Evolutionary conservation across 2,329 filamentous ascomycete genomes (phyloP).

Genomic region (Chaetomiaceae sp.): DNA sequence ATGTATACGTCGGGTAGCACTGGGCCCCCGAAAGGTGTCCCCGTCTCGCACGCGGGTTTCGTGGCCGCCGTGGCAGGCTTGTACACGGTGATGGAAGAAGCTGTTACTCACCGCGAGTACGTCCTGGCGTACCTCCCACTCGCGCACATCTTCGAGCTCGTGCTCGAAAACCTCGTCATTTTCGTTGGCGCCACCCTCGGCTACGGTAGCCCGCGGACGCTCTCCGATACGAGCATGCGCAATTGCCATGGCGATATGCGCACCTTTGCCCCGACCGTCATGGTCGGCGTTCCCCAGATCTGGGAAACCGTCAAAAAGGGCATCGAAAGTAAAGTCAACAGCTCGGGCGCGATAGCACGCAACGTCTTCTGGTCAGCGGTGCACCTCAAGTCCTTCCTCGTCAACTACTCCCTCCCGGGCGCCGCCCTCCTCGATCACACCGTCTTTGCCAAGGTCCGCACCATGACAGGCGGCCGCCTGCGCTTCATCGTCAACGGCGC

Average conservation of each 20-base stretch:
- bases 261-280: slow-evolving; percentile 81
- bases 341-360: slow-evolving; percentile 63
- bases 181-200: slow-evolving; percentile 90
- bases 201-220: slow-evolving; percentile 84
- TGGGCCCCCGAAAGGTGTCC: slow-evolving; percentile 82
- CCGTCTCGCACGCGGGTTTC: slow-evolving; percentile 75
- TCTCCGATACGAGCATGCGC: slow-evolving; percentile 79
- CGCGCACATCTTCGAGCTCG: slow-evolving; percentile 94
- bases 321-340: slow-evolving; percentile 73
- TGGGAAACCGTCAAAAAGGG: slow-evolving; percentile 99
- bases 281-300: slow-evolving; percentile 92
- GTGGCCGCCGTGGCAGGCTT: slow-evolving; percentile 81
- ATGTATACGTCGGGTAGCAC: slow-evolving; percentile 89
- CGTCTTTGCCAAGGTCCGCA: slow-evolving; percentile 88
- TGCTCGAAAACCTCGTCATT: slow-evolving; percentile 86
- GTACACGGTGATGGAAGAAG: slow-evolving; percentile 69
- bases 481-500: slow-evolving; percentile 93
- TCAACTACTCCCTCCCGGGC: slow-evolving; percentile 58
- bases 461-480: slow-evolving; percentile 81
- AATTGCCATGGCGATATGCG: slow-evolving; percentile 93
- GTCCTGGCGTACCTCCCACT: slow-evolving; percentile 89
- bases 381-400: slow-evolving; percentile 55
- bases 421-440: slow-evolving; percentile 68
- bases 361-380: slow-evolving; percentile 72
- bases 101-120: slow-evolving; percentile 71